Evolutionary conservation across 2,329 filamentous ascomycete species (phyloP).

Genomic region (Clarireedia homoeocarpa): DNA sequence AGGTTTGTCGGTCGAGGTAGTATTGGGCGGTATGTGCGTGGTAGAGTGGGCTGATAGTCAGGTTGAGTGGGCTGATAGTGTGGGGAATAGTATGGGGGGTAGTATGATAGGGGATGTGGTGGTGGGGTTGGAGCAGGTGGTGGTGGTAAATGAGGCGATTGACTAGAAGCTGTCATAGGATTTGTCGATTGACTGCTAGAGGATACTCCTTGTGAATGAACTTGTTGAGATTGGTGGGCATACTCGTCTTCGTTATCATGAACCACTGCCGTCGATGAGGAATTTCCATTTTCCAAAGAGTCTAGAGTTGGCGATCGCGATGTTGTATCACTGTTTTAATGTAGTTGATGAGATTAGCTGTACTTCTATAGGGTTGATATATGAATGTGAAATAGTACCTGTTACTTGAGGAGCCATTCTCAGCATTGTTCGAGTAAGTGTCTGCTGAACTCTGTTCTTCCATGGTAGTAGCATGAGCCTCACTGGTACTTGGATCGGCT

Average conservation of each 20-base stretch:
- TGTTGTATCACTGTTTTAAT: neutral
- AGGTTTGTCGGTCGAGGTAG: neutral
- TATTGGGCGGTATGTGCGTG: neutral
- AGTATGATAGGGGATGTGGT: neutral
- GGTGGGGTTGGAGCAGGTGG: constrained; percentile 6
- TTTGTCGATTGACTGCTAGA: neutral
- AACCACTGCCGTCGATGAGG: neutral
- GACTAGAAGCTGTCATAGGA: neutral
- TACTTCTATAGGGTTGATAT: neutral
- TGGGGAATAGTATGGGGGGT: neutral
- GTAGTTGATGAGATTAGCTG: neutral
- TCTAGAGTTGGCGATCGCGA: neutral
- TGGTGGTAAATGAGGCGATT: neutral
- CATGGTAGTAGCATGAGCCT: neutral
- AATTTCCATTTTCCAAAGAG: neutral
- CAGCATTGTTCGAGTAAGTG: neutral
- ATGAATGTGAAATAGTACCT: neutral
- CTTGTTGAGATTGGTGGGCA: neutral
- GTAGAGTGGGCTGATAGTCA: neutral
- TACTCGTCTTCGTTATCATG: neutral
- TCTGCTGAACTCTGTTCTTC: constrained; percentile 1
- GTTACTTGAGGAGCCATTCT: neutral
- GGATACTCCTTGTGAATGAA: neutral
- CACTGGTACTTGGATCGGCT: neutral
- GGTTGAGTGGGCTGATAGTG: neutral